Evolutionary conservation across 441 rosid species (phyloP).

Genomic region (Aquilaria agallochum): DNA sequence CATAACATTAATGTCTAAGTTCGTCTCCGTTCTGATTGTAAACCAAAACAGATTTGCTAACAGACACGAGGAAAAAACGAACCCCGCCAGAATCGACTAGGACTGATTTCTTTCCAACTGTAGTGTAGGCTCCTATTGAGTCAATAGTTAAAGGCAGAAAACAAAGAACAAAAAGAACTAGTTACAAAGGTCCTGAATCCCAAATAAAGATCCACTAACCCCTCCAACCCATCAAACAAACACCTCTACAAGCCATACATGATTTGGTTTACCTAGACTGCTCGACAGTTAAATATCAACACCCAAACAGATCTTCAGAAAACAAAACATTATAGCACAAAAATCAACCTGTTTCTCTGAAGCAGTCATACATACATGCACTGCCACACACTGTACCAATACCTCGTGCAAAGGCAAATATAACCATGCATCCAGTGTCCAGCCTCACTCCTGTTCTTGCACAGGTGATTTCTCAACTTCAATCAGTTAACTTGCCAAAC

Average conservation of each 20-base stretch:
- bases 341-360: slow-evolving; percentile 13
- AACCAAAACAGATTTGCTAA: too few species aligned
- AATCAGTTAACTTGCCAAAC: slow-evolving; percentile 7
- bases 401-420: slow-evolving; percentile 7
- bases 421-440: not conserved
- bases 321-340: slow-evolving; percentile 18
- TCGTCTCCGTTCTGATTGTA: too few species aligned
- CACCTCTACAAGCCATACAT: slow-evolving; percentile 7
- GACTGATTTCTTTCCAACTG: too few species aligned
- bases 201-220: slow-evolving; percentile 1
- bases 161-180: not conserved
- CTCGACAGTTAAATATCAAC: slow-evolving; percentile 13
- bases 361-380: slow-evolving; percentile 11
- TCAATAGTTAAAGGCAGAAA: not conserved
- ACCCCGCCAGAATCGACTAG: too few species aligned
- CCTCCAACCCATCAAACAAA: slow-evolving; percentile 4
- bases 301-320: slow-evolving; percentile 17
- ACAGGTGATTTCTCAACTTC: slow-evolving; percentile 11
- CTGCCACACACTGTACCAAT: slow-evolving; percentile 16
- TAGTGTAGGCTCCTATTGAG: too few species aligned
- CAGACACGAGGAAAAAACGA: too few species aligned
- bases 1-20: too few species aligned
- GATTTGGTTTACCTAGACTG: slow-evolving; percentile 11
- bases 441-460: slow-evolving; percentile 5
- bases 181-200: not conserved